Evolutionary conservation across 805 yeast species (phyloP), one percentile per base, ranked within the genome.

Genomic region (Metschnikowia arizonensis): DNA sequence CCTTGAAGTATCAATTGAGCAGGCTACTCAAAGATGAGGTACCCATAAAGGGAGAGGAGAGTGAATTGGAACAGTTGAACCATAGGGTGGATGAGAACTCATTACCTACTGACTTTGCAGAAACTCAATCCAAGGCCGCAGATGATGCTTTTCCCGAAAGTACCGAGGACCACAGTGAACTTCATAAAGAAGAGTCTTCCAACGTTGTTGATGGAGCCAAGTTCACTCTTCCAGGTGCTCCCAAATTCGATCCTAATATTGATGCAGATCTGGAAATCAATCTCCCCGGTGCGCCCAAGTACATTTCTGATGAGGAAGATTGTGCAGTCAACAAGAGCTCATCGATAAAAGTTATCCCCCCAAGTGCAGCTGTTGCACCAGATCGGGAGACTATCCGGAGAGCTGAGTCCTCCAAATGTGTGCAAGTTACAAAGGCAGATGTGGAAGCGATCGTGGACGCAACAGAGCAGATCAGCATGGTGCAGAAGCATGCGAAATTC

Each of bases 401-500:
- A 12, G 46, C 45, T 2, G 37, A 30, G n/a, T 18, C 33, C 30
- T 31, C 28, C 14, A 33, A 30, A 12, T 43, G 17, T 6, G 44
- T 33, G 8, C 51, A 46, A 25, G 44, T 55, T 33, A 55, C 59
- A 19, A 62, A 65, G 47, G 72, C 65, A 9, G 72, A 77, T 36
- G 67, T 84, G 12, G 56, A 64, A n/a, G 57, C 67, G 14, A 76
- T 84, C 45, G 61, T 85, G 57, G 74, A 76, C 46, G 68, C 72
- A 12, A 76, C 82, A 18, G 85, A 78, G 44, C 66, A 73, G 37
- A 79, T 84, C 17, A 58, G 78, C 8, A 69, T 74, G 53, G 79
- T 83, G 1, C 91, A 85, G 56, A 83, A 80, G 54, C 76, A 74
- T 48, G 85, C 90, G 26, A 83, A 79, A 58, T 85, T 81, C 60